These are phyloP conservation scores for Xanthoconium purpureum DNA, from an alignment of 768 basidiomycete genomes.

Conservation along the genomic window DNA sequence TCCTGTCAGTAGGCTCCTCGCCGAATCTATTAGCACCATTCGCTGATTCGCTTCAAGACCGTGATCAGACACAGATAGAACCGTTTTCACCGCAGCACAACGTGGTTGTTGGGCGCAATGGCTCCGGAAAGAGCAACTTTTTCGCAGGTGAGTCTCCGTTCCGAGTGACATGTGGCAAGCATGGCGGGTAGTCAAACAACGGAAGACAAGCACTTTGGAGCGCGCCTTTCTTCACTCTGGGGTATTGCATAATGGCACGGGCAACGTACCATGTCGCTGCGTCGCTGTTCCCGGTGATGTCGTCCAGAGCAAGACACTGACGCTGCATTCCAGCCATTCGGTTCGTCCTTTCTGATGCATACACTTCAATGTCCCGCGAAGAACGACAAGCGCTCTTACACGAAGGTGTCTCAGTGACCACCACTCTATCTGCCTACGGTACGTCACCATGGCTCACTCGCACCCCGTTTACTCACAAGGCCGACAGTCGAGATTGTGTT, in stretches of 20 bases:
- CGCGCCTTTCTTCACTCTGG: neutral
- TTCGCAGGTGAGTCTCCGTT: constrained; percentile 68
- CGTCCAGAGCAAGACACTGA: constrained; percentile 3
- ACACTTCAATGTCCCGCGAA: constrained; percentile 91
- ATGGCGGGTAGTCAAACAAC: neutral
- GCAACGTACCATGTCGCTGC: neutral
- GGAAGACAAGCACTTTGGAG: no score
- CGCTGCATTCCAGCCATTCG: constrained; percentile 66
- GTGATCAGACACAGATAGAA: constrained; percentile 89
- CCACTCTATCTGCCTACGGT: constrained; percentile 92
- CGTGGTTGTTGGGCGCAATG: constrained; percentile 96
- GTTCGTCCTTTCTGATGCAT: constrained; percentile 96
- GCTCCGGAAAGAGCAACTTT: constrained; percentile 98
- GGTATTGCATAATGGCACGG: no score
- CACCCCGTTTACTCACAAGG: neutral
- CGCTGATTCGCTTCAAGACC: constrained; percentile 44
- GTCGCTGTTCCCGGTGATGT: neutral
- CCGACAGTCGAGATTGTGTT: constrained; percentile 81
- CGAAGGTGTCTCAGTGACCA: constrained; percentile 84
- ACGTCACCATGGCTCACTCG: constrained; percentile 11
- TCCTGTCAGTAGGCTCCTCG: constrained; percentile 59
- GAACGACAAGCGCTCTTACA: constrained; percentile 92
- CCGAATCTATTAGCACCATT: neutral
- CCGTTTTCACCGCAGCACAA: constrained; percentile 94
- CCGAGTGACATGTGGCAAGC: neutral